Percentiles rank a stretch among this genome's conserved stretches.
These are phyloP conservation scores for Golubevia pallescens DNA, from an alignment of 1,284 basidiomycete genomes.

Conservation along the genomic window DNA sequence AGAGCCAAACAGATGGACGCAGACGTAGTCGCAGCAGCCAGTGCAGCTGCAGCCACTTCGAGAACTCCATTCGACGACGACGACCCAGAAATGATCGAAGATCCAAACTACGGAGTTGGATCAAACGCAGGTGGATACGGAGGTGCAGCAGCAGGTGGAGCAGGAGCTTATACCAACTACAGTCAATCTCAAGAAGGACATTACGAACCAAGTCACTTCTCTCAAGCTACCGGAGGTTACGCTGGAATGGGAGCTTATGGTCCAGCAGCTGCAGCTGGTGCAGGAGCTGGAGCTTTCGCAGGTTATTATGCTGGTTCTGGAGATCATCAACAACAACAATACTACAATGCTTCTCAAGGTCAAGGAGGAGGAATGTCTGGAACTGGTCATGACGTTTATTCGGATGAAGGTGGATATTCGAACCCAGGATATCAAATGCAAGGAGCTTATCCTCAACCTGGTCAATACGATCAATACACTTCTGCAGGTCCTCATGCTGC, in stretches of 20 bases:
- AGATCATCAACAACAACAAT: constrained; percentile 15
- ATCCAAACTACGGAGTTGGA: constrained; percentile 33
- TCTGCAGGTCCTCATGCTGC: background rate
- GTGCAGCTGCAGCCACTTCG: constrained; percentile 56
- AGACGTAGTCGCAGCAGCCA: constrained; percentile 59
- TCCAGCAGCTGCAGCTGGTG: constrained; percentile 25
- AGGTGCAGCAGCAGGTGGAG: constrained; percentile 10
- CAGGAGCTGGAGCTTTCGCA: constrained; percentile 33
- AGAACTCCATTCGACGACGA: constrained; percentile 63
- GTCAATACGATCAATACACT: background rate
- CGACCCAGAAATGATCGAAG: constrained; percentile 60
- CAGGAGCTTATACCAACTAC: constrained; percentile 22
- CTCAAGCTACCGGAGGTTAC: constrained; percentile 36
- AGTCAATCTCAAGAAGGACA: constrained; percentile 31
- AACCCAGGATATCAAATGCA: background rate
- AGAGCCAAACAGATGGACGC: constrained; percentile 61
- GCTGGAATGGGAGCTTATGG: constrained; percentile 56
- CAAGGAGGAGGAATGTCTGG: constrained; percentile 1
- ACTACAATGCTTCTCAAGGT: constrained; percentile 22
- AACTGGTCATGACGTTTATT: background rate
- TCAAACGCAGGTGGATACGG: constrained; percentile 9
- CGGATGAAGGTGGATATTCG: background rate
- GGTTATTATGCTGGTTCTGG: constrained; percentile 25
- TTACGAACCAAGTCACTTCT: constrained; percentile 50
- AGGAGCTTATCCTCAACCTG: background rate